phyloP scores from a whole-genome alignment of 2,329 filamentous ascomycete species.

The Venturia asperata region DNA sequence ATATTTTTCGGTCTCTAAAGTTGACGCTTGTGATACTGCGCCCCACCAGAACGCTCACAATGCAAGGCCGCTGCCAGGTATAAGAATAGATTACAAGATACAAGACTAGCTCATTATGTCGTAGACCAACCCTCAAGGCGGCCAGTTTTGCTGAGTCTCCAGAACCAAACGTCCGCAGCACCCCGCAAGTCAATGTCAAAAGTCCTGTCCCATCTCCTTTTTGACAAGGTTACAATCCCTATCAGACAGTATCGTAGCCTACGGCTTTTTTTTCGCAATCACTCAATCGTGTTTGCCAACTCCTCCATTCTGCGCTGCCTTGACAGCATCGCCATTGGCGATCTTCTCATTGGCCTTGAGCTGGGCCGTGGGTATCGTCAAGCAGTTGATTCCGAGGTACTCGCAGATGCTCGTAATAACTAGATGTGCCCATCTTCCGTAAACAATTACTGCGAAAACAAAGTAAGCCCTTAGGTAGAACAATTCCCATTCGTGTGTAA shows the following conservation, averaged over 20 bases:
- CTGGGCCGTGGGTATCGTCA: constrained; percentile 59
- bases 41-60: background rate
- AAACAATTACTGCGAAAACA: constrained; percentile 72
- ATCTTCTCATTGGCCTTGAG: constrained; percentile 11
- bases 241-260: background rate
- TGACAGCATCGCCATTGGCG: constrained; percentile 5
- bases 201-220: background rate
- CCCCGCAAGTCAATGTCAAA: background rate
- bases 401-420: constrained; percentile 88
- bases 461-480: constrained; percentile 82
- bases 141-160: background rate
- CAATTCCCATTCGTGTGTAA: constrained; percentile 50
- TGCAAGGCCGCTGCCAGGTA: background rate
- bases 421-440: constrained; percentile 86
- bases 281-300: constrained; percentile 4
- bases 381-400: constrained; percentile 86
- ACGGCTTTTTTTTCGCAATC: background rate
- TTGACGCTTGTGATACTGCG: background rate
- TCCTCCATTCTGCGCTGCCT: constrained; percentile 2
- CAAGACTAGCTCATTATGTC: background rate
- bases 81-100: constrained; percentile 4
- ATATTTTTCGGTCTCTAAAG: background rate
- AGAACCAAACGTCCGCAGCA: constrained; percentile 6
- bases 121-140: background rate
- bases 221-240: background rate